Evolutionary conservation across 1,284 basidiomycete species (phyloP), one percentile per base, ranked within the genome.

Genomic region (Caloboletus firmus): DNA sequence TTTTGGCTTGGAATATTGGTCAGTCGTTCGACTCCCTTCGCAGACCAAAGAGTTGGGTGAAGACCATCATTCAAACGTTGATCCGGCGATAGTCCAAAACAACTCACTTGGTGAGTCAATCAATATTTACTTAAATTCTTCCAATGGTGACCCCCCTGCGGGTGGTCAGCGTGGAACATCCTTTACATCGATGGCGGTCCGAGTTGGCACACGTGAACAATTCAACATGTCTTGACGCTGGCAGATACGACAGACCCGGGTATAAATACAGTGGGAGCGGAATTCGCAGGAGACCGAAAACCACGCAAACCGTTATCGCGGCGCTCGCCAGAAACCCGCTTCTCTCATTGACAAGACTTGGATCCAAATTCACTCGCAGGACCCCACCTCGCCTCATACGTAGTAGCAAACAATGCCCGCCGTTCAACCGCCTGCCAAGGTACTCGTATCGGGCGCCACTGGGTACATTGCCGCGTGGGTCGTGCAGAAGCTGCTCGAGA

Each of bases 381-480:
- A 22, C n/a, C 26, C 13, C 18, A 22, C 44, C 13, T 22, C 13
- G 11, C 15, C 11, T 28, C 3, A 41, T 17, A 24, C 10, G n/a
- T 26, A 44, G 13, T 18, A 41, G 11, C 36, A 11, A 32, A 46
- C 31, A 15, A 79, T 80, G 78, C 72, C 76, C 12, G 61, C 73
- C 39, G 63, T 79, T 47, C 57, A 65, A 35, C 59, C 70, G 30
- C 72, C 73, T 11, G 54, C 57, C 50, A 75, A 76, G 57, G 64
- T 77, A 5, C 73, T 76, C 40, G 72, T 76, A 22, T 68, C 74
- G 1, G 75, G 75, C 34, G 74, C 69, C 0, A 74, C 69, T 24
- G 75, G 75, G 18, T 76, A 67, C 51, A 62, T 75, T 36, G 74
- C 71, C 9, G 52, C 65, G 9, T 76, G 75, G 75, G 65, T 75